phyloP scores from a whole-genome alignment of 495 filamentous ascomycete genomes.

The Aspergillus cristatus region DNA sequence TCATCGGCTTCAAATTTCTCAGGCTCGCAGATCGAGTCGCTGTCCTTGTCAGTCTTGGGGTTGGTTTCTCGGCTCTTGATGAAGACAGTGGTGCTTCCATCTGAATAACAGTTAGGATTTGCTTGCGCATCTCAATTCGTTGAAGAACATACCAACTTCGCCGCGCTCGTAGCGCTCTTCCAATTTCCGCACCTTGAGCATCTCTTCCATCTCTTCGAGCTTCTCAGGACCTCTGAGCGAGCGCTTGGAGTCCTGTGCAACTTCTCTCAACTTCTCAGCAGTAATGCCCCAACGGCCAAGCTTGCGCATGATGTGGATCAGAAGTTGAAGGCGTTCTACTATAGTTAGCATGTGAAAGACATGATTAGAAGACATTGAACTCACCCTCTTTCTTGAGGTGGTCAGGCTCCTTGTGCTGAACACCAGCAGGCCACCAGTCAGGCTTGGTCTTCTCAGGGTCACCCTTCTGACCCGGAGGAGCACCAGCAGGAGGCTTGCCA shows the following conservation, averaged over 20 bases:
- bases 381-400: constrained; percentile 70
- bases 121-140: no score
- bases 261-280: constrained; percentile 32
- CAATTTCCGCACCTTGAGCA: constrained; percentile 43
- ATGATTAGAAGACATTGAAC: constrained; percentile 8
- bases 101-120: constrained; percentile 9
- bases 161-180: constrained; percentile 44
- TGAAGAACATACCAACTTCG: constrained; percentile 37
- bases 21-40: constrained; percentile 21
- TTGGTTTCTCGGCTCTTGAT: constrained; percentile 29
- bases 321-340: constrained; percentile 30
- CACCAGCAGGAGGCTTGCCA: constrained; percentile 30
- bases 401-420: constrained; percentile 74
- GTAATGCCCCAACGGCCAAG: constrained; percentile 27
- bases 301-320: constrained; percentile 39
- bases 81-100: constrained; percentile 29
- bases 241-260: constrained; percentile 32
- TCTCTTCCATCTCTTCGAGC: constrained; percentile 40
- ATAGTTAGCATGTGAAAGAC: constrained; percentile 2
- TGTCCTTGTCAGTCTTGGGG: constrained; percentile 30
- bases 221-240: constrained; percentile 27
- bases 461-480: constrained; percentile 27
- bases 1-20: constrained; percentile 18
- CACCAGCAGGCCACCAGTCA: constrained; percentile 67
- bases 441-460: constrained; percentile 54